Conservation (phyloP, 495 filamentous ascomycete genomes). For the Penicillium cataractarum region DNA sequence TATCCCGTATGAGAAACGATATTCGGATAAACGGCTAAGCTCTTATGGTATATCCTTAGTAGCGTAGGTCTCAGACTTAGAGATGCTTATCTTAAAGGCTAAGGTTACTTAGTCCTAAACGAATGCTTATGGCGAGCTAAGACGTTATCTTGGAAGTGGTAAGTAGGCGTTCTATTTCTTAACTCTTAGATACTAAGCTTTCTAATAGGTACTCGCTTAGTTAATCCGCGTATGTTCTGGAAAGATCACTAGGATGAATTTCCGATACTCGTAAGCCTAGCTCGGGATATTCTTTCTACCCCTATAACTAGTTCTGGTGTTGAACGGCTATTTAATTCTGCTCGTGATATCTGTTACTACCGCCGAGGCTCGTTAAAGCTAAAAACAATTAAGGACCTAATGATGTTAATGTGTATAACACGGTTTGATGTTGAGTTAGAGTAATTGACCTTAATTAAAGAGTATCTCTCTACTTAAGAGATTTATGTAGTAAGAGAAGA, state of each 20-base stretch:
- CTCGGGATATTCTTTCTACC: constrained; percentile 9
- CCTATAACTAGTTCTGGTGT: constrained; percentile 16
- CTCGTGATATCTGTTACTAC: constrained; percentile 23
- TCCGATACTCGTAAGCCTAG: constrained; percentile 9
- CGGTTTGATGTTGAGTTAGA: background rate
- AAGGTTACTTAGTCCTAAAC: background rate
- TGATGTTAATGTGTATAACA: background rate
- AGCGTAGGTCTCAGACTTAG: background rate
- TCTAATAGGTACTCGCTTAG: background rate
- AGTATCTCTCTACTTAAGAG: constrained; percentile 1
- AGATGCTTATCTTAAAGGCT: background rate
- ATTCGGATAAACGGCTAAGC: background rate
- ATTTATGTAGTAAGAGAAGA: background rate
- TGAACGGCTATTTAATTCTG: constrained; percentile 23
- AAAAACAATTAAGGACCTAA: constrained; percentile 11
- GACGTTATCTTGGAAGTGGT: constrained; percentile 13
- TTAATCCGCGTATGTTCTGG: constrained; percentile 2
- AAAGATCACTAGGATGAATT: constrained; percentile 12
- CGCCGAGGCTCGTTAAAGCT: constrained; percentile 8
- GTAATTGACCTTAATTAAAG: background rate
- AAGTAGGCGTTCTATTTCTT: background rate
- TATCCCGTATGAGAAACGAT: background rate
- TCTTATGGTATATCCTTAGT: background rate
- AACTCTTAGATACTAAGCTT: constrained; percentile 1
- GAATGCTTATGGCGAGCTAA: constrained; percentile 10